These are phyloP conservation scores for Suaeda aralocaspica DNA, from an alignment of 148 eudicot genomes.

Conservation along the genomic window DNA sequence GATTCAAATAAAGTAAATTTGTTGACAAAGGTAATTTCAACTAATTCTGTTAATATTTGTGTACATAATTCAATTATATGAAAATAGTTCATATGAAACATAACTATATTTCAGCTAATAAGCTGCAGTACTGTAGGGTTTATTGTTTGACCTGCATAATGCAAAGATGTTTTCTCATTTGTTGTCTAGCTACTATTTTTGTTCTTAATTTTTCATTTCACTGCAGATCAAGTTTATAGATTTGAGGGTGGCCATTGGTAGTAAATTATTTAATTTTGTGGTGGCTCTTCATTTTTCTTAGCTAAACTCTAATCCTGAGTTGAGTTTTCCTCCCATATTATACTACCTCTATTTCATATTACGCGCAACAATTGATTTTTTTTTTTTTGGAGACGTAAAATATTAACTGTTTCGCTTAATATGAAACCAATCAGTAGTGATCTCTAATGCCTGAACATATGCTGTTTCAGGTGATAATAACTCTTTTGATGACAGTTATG, in stretches of 20 bases:
- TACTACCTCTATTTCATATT: no score
- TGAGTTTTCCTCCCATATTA: no score
- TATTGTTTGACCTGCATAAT: neutral
- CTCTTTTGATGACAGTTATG: constrained; percentile 20
- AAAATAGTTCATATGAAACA: neutral
- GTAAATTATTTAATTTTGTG: neutral
- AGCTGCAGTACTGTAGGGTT: neutral
- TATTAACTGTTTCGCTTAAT: no score
- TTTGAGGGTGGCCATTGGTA: neutral
- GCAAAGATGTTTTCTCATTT: neutral
- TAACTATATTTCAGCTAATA: neutral
- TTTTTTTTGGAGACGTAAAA: no score
- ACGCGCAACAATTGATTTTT: no score
- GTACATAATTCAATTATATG: neutral
- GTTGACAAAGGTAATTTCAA: constrained; percentile 31
- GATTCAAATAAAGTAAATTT: constrained; percentile 20
- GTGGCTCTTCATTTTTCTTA: neutral
- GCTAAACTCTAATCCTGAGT: neutral
- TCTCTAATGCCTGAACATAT: constrained; percentile 27
- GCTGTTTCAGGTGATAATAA: constrained; percentile 27
- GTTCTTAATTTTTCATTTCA: no score
- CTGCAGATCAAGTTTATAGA: no score
- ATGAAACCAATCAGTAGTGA: no score
- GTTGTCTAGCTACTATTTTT: no score
- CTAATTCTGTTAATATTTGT: neutral